Evolutionary conservation across 177 flowering plant genomes (phyloP), one percentile per base, ranked within the genome.

Genomic region (Vitis hybrid): DNA sequence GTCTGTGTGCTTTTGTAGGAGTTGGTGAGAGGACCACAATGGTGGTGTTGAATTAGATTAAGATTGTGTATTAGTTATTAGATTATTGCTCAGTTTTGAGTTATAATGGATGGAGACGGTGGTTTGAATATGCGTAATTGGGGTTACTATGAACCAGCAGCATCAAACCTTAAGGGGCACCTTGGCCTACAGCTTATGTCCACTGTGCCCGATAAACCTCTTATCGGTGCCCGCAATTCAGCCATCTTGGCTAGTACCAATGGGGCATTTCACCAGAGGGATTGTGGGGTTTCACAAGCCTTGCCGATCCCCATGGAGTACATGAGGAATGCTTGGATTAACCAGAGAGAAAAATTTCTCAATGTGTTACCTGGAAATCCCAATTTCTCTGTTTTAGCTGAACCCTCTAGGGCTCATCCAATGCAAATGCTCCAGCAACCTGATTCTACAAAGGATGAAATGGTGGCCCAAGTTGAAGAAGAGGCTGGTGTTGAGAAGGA

Each of bases 151-250:
- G 65, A 70, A 52, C 66, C 66, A 15, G 46, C 40, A 56, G 13
- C 65, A 6, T 64, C 74, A 35, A 35, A 35, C 64, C 10, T 71
- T 56, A 71, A 71, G 30, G 64, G 74, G 4, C 74, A 71, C 56
- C 64, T 71, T 9, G 74, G 74, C 13, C 69, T 71, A 51, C 74
- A 71, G 64, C 69, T 71, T 12, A 71, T 71, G 74, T 50, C 74
- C 0, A 19, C 50, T 54, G 24, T 64, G 50, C 68, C 60, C 1
- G 62, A 64, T 14, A 71, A 65, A 57, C 24, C 69, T 8, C 13
- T 71, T n/a, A 17, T 64, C 21, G 30, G 54, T 6, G 64, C 48
- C 13, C 69, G 64, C 50, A 24, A 71, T 64, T 6, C 46, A 35
- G 46, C 46, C 46, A 35, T 35, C 46, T 35, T 35, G 46, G 46